phyloP scores from a whole-genome alignment of 106 monocot species.

The Dendrobium huoshanense region DNA sequence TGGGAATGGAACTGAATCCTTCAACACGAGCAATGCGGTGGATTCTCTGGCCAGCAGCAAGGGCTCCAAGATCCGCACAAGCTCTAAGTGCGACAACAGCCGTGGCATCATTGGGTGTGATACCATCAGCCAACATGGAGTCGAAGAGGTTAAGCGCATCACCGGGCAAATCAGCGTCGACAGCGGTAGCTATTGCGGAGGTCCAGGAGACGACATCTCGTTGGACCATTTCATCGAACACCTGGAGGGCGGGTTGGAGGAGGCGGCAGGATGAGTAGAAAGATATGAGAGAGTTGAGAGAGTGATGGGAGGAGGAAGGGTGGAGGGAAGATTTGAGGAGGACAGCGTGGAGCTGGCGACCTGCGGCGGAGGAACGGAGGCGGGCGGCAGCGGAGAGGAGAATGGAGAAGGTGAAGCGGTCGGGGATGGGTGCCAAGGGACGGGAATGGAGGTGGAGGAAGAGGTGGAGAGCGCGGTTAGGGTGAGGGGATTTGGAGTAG shows the following conservation, averaged over 20 bases:
- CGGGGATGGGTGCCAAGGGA: background rate
- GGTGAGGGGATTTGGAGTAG: conserved; percentile 6
- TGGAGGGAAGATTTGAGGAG: conserved; percentile 9
- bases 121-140: conserved; percentile 5
- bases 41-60: conserved; percentile 5
- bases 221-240: conserved; percentile 13
- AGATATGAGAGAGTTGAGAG: conserved; percentile 24
- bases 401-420: conserved; percentile 6
- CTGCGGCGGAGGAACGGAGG: background rate
- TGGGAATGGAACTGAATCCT: conserved; percentile 11
- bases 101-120: conserved; percentile 12
- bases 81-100: conserved; percentile 8
- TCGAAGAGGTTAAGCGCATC: conserved; percentile 13
- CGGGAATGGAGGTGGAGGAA: conserved; percentile 1
- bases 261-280: conserved; percentile 14
- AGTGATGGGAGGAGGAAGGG: background rate
- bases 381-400: conserved; percentile 16
- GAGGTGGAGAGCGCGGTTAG: conserved; percentile 3
- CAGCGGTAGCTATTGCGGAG: conserved; percentile 10
- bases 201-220: conserved; percentile 20
- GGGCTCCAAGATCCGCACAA: conserved; percentile 16
- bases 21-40: background rate
- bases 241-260: conserved; percentile 9
- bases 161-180: background rate
- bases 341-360: conserved; percentile 18